A percentile compares a stretch with the other conserved stretches of the same genome.
These are phyloP conservation scores for Ophiostoma perfectum DNA, from an alignment of 2,329 filamentous ascomycete species.

Conservation along the genomic window DNA sequence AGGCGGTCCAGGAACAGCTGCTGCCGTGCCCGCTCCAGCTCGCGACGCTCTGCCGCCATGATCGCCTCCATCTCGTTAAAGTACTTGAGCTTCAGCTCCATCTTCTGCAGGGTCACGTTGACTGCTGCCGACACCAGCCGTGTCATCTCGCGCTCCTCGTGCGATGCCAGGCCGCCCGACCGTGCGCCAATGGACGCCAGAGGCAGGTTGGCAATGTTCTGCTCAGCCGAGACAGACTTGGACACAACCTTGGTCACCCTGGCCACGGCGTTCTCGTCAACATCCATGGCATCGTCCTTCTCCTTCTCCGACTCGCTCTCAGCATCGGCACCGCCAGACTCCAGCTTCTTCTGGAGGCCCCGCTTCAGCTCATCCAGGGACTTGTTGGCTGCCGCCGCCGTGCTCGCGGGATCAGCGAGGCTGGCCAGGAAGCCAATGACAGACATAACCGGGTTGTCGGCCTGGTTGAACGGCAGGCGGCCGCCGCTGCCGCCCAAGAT, in stretches of 20 bases:
- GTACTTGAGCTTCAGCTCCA: constrained; percentile 91
- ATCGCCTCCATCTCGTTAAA: constrained; percentile 95
- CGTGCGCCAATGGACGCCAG: constrained; percentile 82
- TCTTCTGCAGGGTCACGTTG: constrained; percentile 90
- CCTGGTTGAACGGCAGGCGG: constrained; percentile 81
- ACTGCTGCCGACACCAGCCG: constrained; percentile 86
- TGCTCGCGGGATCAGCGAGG: constrained; percentile 81
- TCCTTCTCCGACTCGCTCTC: constrained; percentile 52
- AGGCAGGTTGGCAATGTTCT: constrained; percentile 64
- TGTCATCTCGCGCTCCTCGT: constrained; percentile 95
- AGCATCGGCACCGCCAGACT: constrained; percentile 47
- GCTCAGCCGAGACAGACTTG: constrained; percentile 47
- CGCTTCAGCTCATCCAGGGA: constrained; percentile 82
- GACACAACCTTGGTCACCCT: constrained; percentile 47
- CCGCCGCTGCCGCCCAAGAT: constrained; percentile 69
- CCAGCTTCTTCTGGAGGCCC: constrained; percentile 71
- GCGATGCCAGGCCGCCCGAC: constrained; percentile 80
- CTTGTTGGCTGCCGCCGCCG: constrained; percentile 82
- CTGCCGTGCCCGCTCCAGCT: constrained; percentile 85
- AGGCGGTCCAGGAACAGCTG: constrained; percentile 90
- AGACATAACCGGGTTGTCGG: constrained; percentile 94
- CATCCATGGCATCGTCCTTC: constrained; percentile 63
- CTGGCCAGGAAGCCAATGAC: constrained; percentile 92
- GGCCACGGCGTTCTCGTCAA: constrained; percentile 50
- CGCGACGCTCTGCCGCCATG: constrained; percentile 83